phyloP scores from a whole-genome alignment of 2,329 filamentous ascomycete species.

The Bipolaris victoriae region DNA sequence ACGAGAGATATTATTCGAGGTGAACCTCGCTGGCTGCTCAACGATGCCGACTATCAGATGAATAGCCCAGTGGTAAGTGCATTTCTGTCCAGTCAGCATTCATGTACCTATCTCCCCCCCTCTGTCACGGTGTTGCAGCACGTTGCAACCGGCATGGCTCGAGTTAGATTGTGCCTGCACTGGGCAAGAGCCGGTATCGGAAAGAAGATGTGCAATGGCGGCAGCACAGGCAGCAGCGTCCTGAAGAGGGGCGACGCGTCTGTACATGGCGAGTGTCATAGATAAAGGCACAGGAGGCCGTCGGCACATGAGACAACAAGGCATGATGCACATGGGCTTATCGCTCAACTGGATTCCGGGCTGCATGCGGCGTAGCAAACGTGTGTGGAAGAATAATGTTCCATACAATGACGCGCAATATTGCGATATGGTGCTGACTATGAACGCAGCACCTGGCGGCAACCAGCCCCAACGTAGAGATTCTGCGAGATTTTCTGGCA shows the following conservation, averaged over 20 bases:
- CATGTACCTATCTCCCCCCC: conserved; percentile 29
- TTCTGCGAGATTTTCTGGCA: conserved; percentile 62
- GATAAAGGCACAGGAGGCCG: conserved; percentile 37
- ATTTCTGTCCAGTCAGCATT: conserved; percentile 30
- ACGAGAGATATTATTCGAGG: conserved; percentile 71
- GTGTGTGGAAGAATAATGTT: conserved; percentile 32
- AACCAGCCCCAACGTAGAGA: conserved; percentile 60
- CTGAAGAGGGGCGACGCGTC: conserved; percentile 30
- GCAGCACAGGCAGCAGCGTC: conserved; percentile 21
- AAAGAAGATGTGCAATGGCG: conserved; percentile 19
- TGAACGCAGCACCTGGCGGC: conserved; percentile 61
- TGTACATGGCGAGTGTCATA: conserved; percentile 30
- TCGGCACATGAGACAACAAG: conserved; percentile 28
- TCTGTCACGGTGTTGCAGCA: conserved; percentile 23
- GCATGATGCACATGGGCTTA: conserved; percentile 36
- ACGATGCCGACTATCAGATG: conserved; percentile 79
- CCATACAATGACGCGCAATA: conserved; percentile 34
- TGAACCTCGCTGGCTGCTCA: conserved; percentile 71
- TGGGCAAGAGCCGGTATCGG: conserved; percentile 36
- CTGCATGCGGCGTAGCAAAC: conserved; percentile 15
- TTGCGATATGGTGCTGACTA: conserved; percentile 41
- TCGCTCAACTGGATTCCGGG: conserved; percentile 31
- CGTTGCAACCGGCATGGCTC: conserved; percentile 10
- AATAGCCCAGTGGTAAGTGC: conserved; percentile 66
- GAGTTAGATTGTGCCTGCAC: conserved; percentile 18